Evolutionary conservation across 2,329 filamentous ascomycete species (phyloP).

Genomic region (Aureobasidium pullulans): DNA sequence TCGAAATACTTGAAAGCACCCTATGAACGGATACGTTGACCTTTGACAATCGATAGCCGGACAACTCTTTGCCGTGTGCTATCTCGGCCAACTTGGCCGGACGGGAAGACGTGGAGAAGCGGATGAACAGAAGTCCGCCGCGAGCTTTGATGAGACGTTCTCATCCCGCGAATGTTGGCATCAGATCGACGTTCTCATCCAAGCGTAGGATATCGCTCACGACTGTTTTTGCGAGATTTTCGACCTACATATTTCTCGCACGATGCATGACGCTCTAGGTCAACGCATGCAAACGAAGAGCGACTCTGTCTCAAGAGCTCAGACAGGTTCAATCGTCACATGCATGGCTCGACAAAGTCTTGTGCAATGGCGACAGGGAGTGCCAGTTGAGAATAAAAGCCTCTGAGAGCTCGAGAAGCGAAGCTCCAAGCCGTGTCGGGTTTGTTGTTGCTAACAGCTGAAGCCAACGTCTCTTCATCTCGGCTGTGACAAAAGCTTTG

Average conservation of each 20-base stretch:
- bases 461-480: not conserved
- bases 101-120: not conserved
- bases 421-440: no score
- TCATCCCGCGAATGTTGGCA: not conserved
- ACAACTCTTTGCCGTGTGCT: not conserved
- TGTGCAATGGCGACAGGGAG: not conserved
- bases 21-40: not conserved
- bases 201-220: no score
- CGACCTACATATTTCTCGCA: not conserved
- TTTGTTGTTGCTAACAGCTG: not conserved
- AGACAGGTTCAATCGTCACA: not conserved
- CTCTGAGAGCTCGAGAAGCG: no score
- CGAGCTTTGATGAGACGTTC: not conserved
- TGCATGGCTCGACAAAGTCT: not conserved
- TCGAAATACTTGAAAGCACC: no score
- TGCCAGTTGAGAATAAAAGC: no score
- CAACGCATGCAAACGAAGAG: no score
- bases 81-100: not conserved
- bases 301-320: no score
- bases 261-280: not conserved
- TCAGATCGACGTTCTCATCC: no score
- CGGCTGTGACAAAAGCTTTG: conserved; percentile 1
- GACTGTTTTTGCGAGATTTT: conserved; percentile 2
- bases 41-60: not conserved
- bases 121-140: not conserved